phyloP scores from a whole-genome alignment of 805 yeast genomes.

The Cyberlindnera mrakii region DNA sequence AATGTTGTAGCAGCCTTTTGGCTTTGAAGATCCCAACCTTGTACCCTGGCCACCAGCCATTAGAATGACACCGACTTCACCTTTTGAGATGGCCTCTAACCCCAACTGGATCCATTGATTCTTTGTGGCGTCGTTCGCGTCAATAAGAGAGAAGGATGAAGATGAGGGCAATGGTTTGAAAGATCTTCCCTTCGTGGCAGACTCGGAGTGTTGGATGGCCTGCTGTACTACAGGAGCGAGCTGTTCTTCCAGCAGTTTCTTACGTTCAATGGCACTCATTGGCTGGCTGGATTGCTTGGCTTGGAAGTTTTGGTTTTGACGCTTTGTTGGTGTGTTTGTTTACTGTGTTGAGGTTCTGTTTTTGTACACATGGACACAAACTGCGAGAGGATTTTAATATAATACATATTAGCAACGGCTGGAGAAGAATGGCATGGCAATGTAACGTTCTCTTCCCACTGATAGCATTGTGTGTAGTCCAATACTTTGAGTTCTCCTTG shows the following conservation, averaged over 20 bases:
- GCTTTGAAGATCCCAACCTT: slow-evolving; percentile 80
- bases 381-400: too few species aligned
- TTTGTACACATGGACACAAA: too few species aligned
- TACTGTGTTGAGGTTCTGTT: too few species aligned
- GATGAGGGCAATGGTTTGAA: slow-evolving; percentile 45
- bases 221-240: slow-evolving; percentile 22
- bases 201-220: slow-evolving; percentile 37
- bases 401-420: too few species aligned
- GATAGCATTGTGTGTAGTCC: too few species aligned
- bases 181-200: slow-evolving; percentile 22
- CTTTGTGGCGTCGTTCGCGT: slow-evolving; percentile 20
- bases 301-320: too few species aligned
- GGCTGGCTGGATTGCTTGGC: too few species aligned
- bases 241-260: slow-evolving; percentile 14
- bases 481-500: too few species aligned
- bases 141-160: slow-evolving; percentile 42
- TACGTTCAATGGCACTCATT: not conserved
- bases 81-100: slow-evolving; percentile 55
- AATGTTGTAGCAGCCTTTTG: slow-evolving; percentile 92
- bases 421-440: too few species aligned
- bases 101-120: slow-evolving; percentile 39
- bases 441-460: too few species aligned
- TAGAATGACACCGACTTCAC: slow-evolving; percentile 80
- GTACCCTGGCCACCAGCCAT: slow-evolving; percentile 99
- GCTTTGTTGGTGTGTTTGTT: too few species aligned